Base-by-base conservation (phyloP, 2,329 filamentous ascomycete species). In the Penicillium sp. region DNA sequence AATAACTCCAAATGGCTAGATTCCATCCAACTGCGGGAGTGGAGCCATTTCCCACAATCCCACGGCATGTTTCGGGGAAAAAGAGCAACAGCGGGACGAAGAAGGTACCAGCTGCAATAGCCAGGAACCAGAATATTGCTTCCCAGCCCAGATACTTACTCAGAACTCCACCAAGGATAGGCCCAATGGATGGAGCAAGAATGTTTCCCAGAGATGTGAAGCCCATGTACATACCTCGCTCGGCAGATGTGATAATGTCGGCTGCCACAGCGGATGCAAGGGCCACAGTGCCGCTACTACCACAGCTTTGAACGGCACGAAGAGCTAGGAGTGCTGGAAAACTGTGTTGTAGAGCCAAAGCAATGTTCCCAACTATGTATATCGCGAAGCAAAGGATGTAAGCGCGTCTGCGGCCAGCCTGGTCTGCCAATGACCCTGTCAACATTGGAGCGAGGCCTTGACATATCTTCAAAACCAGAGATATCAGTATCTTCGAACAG, bases 101-200 rank as follows among this genome's bases (percentile, higher is more conserved):
- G 23, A 69, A 73, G 1, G 64, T 59, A 0, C 67, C 71, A 0
- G 75, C 69, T 29, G 76, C 66, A 19, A 82, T 78, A 9, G 76
- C 70, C 2, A 84, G 70, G 56, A 83, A 81, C 80, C 81, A 84
- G 60, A 84, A 84, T 7, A 84, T 77, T 2, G 75, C 73, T 39
- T 75, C 70, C 81, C 81, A 84, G 0, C 81, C 81, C 0, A 83
- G 62, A 40, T 75, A 74, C 47, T 79, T 75, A 0, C 76, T 72
- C 0, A 84, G 59, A 0, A 78, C 65, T 8, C 81, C 82, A 0
- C 81, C 82, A 25, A 84, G 76, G 0, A 82, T 74, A 0, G 82
- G 82, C 0, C 78, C 80, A 9, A 83, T 58, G 0, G 79, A 77
- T 6, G 79, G 79, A 0, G 76, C 79, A 21, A 81, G 68, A 19